Evolutionary conservation across 805 yeast species (phyloP).

Genomic region (Kodamaea restingae): DNA sequence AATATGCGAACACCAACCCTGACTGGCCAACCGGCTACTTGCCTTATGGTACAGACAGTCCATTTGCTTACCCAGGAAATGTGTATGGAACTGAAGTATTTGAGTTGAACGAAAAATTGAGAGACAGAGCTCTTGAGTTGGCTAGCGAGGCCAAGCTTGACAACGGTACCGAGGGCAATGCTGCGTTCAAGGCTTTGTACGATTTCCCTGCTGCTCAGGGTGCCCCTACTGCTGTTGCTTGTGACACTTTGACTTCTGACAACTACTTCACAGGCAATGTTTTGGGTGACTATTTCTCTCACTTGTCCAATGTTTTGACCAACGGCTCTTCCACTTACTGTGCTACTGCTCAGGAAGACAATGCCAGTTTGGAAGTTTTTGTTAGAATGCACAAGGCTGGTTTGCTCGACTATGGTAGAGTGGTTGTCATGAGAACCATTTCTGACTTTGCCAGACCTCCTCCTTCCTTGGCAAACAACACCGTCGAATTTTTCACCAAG

Average conservation of each 20-base stretch:
- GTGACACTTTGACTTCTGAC: slow-evolving; percentile 62
- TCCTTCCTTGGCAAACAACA: slow-evolving; percentile 36
- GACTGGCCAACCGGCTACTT: slow-evolving; percentile 62
- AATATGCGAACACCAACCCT: slow-evolving; percentile 23
- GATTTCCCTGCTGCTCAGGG: slow-evolving; percentile 45
- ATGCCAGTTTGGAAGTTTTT: slow-evolving; percentile 59
- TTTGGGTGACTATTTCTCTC: slow-evolving; percentile 48
- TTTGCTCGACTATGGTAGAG: slow-evolving; percentile 53
- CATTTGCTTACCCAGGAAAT: slow-evolving; percentile 47
- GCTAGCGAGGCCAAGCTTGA: slow-evolving; percentile 43
- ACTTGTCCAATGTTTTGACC: slow-evolving; percentile 46
- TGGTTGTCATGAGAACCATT: slow-evolving; percentile 57
- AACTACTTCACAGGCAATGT: slow-evolving; percentile 54
- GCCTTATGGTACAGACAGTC: slow-evolving; percentile 49
- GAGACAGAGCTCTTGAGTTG: slow-evolving; percentile 54
- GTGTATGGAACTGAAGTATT: slow-evolving; percentile 65
- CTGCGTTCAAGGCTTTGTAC: slow-evolving; percentile 45
- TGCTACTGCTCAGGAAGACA: slow-evolving; percentile 64
- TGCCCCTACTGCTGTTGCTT: slow-evolving; percentile 44
- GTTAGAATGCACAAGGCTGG: slow-evolving; percentile 52
- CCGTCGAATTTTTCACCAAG: slow-evolving; percentile 48
- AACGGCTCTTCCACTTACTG: slow-evolving; percentile 59
- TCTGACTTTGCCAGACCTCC: slow-evolving; percentile 59
- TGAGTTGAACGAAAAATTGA: slow-evolving; percentile 54
- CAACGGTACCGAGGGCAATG: slow-evolving; percentile 45